Evolutionary conservation across 768 basidiomycete species (phyloP).

Genomic region (Tylopilus intermedius): DNA sequence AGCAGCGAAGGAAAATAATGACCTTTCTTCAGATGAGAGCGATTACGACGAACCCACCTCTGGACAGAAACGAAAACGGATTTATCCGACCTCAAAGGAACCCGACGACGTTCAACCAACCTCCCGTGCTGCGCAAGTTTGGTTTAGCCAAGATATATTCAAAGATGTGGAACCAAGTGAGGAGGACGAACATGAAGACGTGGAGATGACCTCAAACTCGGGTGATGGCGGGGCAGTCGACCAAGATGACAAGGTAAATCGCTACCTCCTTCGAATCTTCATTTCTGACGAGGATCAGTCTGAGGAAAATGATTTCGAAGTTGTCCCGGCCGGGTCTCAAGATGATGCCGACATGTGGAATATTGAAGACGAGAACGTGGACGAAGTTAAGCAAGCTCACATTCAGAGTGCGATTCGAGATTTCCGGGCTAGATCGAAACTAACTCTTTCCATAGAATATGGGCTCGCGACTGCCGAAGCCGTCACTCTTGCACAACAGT

Average conservation of each 20-base stretch:
- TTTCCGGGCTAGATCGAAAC: background rate
- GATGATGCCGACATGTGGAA: conserved; percentile 74
- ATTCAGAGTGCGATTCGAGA: conserved; percentile 54
- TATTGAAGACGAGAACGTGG: conserved; percentile 69
- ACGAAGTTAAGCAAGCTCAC: conserved; percentile 58
- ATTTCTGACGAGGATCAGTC: conserved; percentile 17
- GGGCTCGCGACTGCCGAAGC: conserved; percentile 87
- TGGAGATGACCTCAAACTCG: conserved; percentile 26
- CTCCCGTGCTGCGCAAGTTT: conserved; percentile 69
- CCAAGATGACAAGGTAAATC: conserved; percentile 25
- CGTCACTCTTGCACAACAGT: conserved; percentile 81
- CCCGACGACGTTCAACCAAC: conserved; percentile 29
- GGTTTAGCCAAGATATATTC: conserved; percentile 96
- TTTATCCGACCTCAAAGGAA: conserved; percentile 35
- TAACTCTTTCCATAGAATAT: conserved; percentile 46
- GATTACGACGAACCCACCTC: conserved; percentile 33
- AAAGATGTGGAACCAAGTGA: conserved; percentile 40
- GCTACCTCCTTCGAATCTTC: background rate
- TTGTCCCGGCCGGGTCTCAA: conserved; percentile 57
- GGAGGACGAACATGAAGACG: conserved; percentile 21
- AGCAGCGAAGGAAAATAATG: conserved; percentile 45
- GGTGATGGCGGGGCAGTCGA: conserved; percentile 31
- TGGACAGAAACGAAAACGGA: conserved; percentile 41
- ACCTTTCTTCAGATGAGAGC: conserved; percentile 51
- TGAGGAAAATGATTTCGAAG: conserved; percentile 56